These are phyloP conservation scores for Tetrahymena thermophila DNA, from an alignment of 73 alveolate species.

Conservation along the genomic window DNA sequence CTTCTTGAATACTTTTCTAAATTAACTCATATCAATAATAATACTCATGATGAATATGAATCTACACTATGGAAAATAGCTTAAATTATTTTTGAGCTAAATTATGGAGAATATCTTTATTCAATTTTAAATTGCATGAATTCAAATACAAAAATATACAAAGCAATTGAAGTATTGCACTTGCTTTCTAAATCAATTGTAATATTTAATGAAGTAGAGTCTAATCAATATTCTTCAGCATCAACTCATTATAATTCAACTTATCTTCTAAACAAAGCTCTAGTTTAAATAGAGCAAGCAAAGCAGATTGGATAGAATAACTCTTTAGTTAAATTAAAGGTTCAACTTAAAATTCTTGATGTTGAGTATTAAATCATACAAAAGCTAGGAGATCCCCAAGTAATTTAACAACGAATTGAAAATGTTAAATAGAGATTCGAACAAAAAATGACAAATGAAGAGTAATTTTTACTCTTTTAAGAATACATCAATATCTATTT, in stretches of 20 bases:
- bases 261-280: neutral
- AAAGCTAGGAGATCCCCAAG: neutral
- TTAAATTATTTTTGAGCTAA: neutral
- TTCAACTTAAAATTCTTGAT: neutral
- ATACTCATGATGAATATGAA: neutral
- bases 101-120: neutral
- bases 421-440: neutral
- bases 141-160: neutral
- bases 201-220: neutral
- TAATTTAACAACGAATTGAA: neutral
- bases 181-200: neutral
- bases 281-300: neutral
- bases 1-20: neutral
- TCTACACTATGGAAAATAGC: neutral
- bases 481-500: neutral
- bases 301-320: neutral
- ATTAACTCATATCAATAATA: neutral
- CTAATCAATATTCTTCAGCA: neutral
- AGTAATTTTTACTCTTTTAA: neutral
- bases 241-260: neutral
- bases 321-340: neutral
- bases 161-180: neutral
- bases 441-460: neutral
- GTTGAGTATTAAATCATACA: neutral
- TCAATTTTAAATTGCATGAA: neutral